Evolutionary conservation across 495 filamentous ascomycete genomes (phyloP), one percentile per base, ranked within the genome.

Genomic region (Elasticomyces elasticus): DNA sequence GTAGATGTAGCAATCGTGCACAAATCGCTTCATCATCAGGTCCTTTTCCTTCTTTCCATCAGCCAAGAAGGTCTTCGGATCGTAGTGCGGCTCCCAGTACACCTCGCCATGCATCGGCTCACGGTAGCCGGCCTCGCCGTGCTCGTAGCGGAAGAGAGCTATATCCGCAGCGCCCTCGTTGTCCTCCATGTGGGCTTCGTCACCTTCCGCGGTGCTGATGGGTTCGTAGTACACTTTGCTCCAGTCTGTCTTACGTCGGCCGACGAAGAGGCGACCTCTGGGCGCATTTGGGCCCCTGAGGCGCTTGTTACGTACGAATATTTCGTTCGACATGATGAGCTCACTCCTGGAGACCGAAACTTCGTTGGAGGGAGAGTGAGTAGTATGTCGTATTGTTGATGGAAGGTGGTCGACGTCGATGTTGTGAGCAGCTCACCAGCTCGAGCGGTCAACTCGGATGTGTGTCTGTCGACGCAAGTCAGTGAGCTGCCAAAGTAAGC

Each of bases 281-380:
- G 45, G 25, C 3, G 42, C 24, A 15, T 49, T 20, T 5, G 2
- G 25, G 24, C 5, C 2, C 5, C 22, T 49, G 45, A 11, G 25
- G 24, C 24, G 2, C 23, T 25, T 30, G 24, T 7, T 19, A 20
- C 24, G 45, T 2, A 5, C 17, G 50, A 52, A 52, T 5, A 30
- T 19, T n/a, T n/a, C n/a, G 24, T 43, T 35, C 5, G 38, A 52
- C 50, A 52, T 52, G 35, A 15, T 52, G 35, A n/a, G n/a, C n/a
- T n/a, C n/a, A n/a, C n/a, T n/a, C n/a, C n/a, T n/a, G n/a, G n/a
- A n/a, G n/a, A n/a, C n/a, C n/a, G n/a, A n/a, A n/a, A n/a, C n/a
- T n/a, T n/a, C n/a, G n/a, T n/a, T n/a, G n/a, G n/a, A n/a, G n/a
- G n/a, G n/a, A n/a, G n/a, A n/a, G n/a, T n/a, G n/a, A n/a, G n/a